These are phyloP conservation scores for Hansenula lynferdii DNA, from an alignment of 1,139 yeast species.

Conservation along the genomic window DNA sequence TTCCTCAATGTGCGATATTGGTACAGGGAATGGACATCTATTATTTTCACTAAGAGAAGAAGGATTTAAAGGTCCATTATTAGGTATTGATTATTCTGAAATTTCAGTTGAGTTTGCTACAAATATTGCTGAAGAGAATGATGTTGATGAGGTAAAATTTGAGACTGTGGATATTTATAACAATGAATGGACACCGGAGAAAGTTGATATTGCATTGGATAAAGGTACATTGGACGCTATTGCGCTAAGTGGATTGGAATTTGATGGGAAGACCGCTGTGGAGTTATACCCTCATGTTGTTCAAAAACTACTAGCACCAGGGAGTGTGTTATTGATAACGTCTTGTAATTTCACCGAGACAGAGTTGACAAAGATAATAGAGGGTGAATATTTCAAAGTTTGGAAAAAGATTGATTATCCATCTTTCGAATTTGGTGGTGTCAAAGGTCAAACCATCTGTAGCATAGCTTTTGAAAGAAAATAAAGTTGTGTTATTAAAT, in stretches of 20 bases:
- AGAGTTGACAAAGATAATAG: conserved; percentile 58
- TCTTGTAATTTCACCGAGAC: conserved; percentile 92
- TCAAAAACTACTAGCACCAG: conserved; percentile 46
- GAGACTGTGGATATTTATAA: conserved; percentile 41
- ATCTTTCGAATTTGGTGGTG: conserved; percentile 82
- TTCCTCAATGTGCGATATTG: conserved; percentile 64
- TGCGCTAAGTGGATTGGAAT: conserved; percentile 65
- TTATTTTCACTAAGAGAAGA: conserved; percentile 65
- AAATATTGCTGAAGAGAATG: conserved; percentile 38
- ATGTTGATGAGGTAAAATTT: conserved; percentile 35
- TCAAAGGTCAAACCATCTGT: conserved; percentile 81
- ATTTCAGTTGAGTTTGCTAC: conserved; percentile 72
- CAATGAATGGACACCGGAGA: conserved; percentile 13
- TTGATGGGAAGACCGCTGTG: conserved; percentile 31
- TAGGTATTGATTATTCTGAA: conserved; percentile 85
- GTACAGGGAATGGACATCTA: conserved; percentile 95
- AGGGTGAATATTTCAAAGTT: conserved; percentile 37
- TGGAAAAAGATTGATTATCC: conserved; percentile 75
- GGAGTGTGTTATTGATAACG: conserved; percentile 70
- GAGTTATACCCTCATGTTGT: conserved; percentile 63
- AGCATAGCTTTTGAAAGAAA: conserved; percentile 66
- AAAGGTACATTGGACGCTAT: conserved; percentile 98
- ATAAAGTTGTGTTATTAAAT: background rate
- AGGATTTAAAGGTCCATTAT: conserved; percentile 42
- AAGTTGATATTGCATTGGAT: conserved; percentile 75